These are phyloP conservation scores for Pancytospora philotis DNA, from an alignment of 371 early-diverging fungal genomes.

Conservation along the genomic window DNA sequence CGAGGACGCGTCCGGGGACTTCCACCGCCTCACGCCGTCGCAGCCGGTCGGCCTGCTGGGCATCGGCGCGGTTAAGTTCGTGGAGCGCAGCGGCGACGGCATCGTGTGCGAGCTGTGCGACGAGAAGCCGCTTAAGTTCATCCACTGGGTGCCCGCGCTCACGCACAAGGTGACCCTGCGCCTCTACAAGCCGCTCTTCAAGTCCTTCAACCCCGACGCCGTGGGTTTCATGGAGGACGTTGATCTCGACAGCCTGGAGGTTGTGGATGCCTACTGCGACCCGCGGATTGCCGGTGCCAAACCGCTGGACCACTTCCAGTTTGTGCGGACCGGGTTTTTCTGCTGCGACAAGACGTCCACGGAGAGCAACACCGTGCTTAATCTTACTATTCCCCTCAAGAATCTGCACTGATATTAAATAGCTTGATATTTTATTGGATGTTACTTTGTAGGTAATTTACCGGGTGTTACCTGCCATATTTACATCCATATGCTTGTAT, in stretches of 20 bases:
- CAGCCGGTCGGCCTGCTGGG: conserved; percentile 82
- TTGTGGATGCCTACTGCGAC: conserved; percentile 69
- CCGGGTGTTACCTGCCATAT: background rate
- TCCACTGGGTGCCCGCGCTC: conserved; percentile 87
- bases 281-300: conserved; percentile 65
- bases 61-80: conserved; percentile 72
- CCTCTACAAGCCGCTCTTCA: conserved; percentile 73
- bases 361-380: conserved; percentile 31
- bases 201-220: conserved; percentile 70
- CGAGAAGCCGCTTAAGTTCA: conserved; percentile 79
- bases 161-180: conserved; percentile 67
- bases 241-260: conserved; percentile 67
- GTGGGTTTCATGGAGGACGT: conserved; percentile 82
- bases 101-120: conserved; percentile 32
- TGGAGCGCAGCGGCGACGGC: conserved; percentile 60
- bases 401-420: conserved; percentile 13
- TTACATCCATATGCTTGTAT: background rate
- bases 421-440: conserved; percentile 1
- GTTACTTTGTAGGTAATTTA: background rate
- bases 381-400: conserved; percentile 38
- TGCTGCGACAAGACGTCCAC: conserved; percentile 72
- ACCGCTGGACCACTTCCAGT: conserved; percentile 81
- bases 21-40: conserved; percentile 77
- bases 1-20: conserved; percentile 67
- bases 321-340: conserved; percentile 87